These are phyloP conservation scores for Erysimum cheiranthoides DNA, from an alignment of 345 rosid species.

Conservation along the genomic window DNA sequence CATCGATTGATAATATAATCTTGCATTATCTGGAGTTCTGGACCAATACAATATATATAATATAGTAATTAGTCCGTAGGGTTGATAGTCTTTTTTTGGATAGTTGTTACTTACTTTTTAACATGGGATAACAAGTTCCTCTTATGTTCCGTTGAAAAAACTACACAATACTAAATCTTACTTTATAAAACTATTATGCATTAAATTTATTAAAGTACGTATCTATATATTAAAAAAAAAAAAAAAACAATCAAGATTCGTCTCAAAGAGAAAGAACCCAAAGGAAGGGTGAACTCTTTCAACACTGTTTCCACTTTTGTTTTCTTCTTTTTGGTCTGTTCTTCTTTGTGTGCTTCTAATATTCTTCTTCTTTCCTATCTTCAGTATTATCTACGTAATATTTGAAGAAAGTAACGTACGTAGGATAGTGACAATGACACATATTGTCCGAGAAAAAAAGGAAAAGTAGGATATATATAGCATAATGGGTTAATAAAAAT, in stretches of 20 bases:
- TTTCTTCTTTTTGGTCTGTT: conserved; percentile 49
- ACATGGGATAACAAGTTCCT: no score
- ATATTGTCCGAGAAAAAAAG: background rate
- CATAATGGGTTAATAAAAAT: background rate
- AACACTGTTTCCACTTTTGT: conserved; percentile 43
- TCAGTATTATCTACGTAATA: conserved; percentile 4
- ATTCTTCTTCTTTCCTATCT: background rate
- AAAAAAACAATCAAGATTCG: conserved; percentile 29
- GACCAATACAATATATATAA: no score
- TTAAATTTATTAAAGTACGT: no score
- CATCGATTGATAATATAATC: no score
- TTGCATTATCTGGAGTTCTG: no score
- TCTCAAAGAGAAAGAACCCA: conserved; percentile 39
- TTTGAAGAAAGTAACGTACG: background rate
- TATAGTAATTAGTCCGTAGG: no score
- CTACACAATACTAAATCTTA: no score
- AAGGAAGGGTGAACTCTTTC: conserved; percentile 38
- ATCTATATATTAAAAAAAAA: no score
- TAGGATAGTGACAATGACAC: background rate
- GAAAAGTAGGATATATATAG: background rate
- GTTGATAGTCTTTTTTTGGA: no score
- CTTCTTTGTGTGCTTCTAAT: conserved; percentile 49
- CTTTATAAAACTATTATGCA: no score
- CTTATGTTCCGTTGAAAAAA: no score
- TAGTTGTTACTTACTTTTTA: no score